Percentiles rank a stretch among this genome's conserved stretches.
Conservation (phyloP, 768 basidiomycete species). For the Cyathus striatus region DNA sequence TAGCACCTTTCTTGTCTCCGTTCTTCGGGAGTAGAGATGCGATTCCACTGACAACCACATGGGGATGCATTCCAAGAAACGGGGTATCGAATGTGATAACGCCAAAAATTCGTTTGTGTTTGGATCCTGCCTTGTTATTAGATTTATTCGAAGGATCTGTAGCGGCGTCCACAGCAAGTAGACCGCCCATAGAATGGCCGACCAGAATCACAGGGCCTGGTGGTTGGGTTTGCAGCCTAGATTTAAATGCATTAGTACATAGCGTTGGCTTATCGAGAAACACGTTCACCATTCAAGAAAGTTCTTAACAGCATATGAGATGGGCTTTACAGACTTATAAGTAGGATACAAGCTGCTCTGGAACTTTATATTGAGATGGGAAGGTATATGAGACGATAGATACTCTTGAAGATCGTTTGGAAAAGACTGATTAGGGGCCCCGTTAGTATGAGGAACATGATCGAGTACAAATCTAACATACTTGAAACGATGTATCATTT, state of each 20-base stretch:
- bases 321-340: constrained; percentile 52
- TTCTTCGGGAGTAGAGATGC: constrained; percentile 51
- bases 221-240: constrained; percentile 50
- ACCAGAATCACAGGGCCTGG: constrained; percentile 50
- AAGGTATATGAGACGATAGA: constrained; percentile 28
- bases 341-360: constrained; percentile 53
- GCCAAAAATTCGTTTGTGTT: constrained; percentile 41
- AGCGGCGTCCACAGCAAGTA: constrained; percentile 54
- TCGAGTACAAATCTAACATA: constrained; percentile 11
- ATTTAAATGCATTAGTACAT: background rate
- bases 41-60: constrained; percentile 52
- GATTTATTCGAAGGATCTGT: constrained; percentile 33
- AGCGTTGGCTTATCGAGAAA: constrained; percentile 2
- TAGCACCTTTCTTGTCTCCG: constrained; percentile 18
- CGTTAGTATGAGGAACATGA: background rate
- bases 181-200: constrained; percentile 59
- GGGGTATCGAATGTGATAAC: constrained; percentile 57
- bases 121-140: constrained; percentile 14
- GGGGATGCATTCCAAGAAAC: constrained; percentile 58
- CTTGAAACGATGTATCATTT: constrained; percentile 56
- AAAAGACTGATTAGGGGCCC: constrained; percentile 34
- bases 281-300: constrained; percentile 55
- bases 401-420: constrained; percentile 47
- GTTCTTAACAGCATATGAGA: constrained; percentile 43
- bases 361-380: constrained; percentile 29